Percentiles rank a stretch among this genome's conserved stretches.
Conservation (phyloP, 345 rosid genomes). For the Salix suchowensis region DNA sequence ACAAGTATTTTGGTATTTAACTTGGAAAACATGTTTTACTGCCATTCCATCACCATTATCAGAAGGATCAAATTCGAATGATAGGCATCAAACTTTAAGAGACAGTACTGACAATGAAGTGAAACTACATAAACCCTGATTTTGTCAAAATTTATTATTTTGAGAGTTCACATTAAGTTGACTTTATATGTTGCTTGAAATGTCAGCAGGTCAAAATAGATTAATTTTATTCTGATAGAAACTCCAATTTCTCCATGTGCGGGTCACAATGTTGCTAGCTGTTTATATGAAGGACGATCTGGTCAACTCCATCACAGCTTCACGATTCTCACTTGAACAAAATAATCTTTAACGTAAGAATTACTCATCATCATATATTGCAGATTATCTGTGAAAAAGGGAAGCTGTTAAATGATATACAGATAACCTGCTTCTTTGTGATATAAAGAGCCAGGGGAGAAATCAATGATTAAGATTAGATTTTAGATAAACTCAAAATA, state of each 20-base stretch:
- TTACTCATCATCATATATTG: not conserved
- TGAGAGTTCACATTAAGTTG: not conserved
- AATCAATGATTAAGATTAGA: not conserved
- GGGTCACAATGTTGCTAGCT: not conserved
- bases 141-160: not conserved
- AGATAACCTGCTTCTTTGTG: not conserved
- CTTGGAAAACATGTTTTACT: not conserved
- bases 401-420: not conserved
- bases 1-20: not conserved
- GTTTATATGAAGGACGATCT: not conserved
- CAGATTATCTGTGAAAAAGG: not conserved
- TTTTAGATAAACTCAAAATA: not conserved
- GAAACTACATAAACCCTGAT: not conserved
- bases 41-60: not conserved
- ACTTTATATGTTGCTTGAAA: not conserved
- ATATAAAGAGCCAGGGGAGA: not conserved
- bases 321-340: too few species aligned
- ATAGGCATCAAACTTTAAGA: too few species aligned
- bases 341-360: not conserved
- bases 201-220: not conserved
- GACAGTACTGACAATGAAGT: not conserved
- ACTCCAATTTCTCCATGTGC: not conserved
- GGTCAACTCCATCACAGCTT: not conserved
- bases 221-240: too few species aligned
- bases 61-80: too few species aligned